Conservation (phyloP, 2,329 filamentous ascomycete species). For the Fusarium sp. region DNA sequence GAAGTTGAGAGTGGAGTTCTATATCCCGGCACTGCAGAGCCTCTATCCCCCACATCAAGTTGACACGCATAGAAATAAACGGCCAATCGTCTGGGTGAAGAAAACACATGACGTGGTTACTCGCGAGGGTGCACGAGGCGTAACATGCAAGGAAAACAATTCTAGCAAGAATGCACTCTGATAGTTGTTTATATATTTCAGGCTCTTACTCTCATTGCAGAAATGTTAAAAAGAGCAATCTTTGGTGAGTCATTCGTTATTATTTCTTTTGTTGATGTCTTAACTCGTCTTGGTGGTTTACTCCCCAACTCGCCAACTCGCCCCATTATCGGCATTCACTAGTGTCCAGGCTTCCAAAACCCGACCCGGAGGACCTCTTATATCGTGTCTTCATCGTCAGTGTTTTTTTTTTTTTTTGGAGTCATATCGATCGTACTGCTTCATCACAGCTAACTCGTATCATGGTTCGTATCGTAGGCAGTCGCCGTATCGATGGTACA, state of each 20-base stretch:
- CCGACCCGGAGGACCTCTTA: not conserved
- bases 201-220: rapidly evolving
- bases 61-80: not conserved
- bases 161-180: not conserved
- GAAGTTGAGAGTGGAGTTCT: not conserved
- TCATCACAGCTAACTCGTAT: not conserved
- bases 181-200: not conserved
- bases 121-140: constrained; percentile 26
- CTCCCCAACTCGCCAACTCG: not conserved
- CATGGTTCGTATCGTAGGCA: not conserved
- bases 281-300: not conserved
- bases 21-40: not conserved
- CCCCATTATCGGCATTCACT: not conserved
- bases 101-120: constrained; percentile 24
- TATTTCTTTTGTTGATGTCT: not conserved
- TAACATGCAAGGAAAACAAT: constrained; percentile 15
- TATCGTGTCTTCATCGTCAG: not conserved
- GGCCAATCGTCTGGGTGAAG: not conserved
- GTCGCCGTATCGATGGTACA: not conserved
- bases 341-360: not conserved
- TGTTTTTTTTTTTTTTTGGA: too few species aligned
- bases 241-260: not conserved
- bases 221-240: not conserved
- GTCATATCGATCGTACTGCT: not conserved
- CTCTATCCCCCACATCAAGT: not conserved